phyloP scores from a whole-genome alignment of 805 yeast species.

The Lipomyces oligophaga region DNA sequence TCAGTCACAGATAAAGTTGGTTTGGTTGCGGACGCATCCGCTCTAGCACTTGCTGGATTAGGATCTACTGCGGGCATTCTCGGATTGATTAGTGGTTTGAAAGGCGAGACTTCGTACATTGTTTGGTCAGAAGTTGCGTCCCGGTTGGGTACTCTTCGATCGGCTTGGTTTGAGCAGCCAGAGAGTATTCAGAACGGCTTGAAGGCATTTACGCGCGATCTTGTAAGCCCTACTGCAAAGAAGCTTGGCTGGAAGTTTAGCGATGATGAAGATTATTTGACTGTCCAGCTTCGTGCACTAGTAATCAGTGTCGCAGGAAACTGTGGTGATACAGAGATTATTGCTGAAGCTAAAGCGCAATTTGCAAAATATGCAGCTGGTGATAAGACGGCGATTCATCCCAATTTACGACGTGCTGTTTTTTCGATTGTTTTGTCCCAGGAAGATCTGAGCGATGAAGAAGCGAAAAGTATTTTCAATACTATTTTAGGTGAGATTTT shows the following conservation, averaged over 20 bases:
- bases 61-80: conserved; percentile 60
- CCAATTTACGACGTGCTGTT: conserved; percentile 47
- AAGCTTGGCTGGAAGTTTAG: conserved; percentile 59
- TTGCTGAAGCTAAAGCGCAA: conserved; percentile 43
- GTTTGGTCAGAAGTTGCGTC: conserved; percentile 56
- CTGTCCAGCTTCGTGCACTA: conserved; percentile 58
- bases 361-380: conserved; percentile 43
- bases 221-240: conserved; percentile 49
- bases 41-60: conserved; percentile 67
- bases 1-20: conserved; percentile 77
- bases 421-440: conserved; percentile 43
- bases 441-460: conserved; percentile 38
- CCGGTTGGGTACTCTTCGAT: conserved; percentile 37
- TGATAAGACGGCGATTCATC: conserved; percentile 47
- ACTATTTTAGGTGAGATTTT: conserved; percentile 46
- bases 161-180: conserved; percentile 40
- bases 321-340: conserved; percentile 48
- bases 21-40: conserved; percentile 72
- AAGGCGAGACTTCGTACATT: conserved; percentile 45
- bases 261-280: conserved; percentile 53
- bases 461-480: conserved; percentile 40
- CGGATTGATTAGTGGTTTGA: conserved; percentile 57
- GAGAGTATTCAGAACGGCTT: conserved; percentile 46
- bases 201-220: conserved; percentile 49
- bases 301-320: conserved; percentile 58